These are phyloP conservation scores for Perkinsus marinus DNA, from an alignment of 169 alveolate species.

Conservation along the genomic window DNA sequence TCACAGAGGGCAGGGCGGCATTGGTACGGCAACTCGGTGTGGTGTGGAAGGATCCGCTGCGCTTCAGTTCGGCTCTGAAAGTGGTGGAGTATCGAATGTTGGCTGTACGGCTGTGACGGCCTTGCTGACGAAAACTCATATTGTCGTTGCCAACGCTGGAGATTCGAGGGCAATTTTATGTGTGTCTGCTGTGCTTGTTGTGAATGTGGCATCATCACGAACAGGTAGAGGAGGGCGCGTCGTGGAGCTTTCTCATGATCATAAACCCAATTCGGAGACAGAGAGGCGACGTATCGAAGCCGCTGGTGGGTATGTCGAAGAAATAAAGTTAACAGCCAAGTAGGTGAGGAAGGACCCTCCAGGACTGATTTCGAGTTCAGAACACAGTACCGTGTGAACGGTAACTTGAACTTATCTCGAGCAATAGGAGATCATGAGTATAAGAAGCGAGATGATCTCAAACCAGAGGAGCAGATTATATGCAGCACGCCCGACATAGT, in stretches of 20 bases:
- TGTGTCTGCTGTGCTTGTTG: background rate
- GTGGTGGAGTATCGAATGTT: slow-evolving; percentile 21
- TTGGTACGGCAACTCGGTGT: slow-evolving; percentile 4
- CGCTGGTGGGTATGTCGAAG: slow-evolving; percentile 73
- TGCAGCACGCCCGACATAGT: slow-evolving; percentile 69
- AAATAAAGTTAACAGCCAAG: background rate
- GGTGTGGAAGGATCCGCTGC: slow-evolving; percentile 4
- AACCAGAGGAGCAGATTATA: slow-evolving; percentile 60
- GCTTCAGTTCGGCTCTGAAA: slow-evolving; percentile 23
- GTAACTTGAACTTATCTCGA: slow-evolving; percentile 67
- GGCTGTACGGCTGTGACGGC: slow-evolving; percentile 21
- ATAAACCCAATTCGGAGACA: slow-evolving; percentile 70
- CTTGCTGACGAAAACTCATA: background rate
- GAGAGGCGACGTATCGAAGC: slow-evolving; percentile 60
- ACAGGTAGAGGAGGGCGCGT: slow-evolving; percentile 39
- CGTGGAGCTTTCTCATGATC: slow-evolving; percentile 64
- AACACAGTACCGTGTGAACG: slow-evolving; percentile 57
- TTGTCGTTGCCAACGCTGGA: slow-evolving; percentile 76
- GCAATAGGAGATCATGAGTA: slow-evolving; percentile 77
- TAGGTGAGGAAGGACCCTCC: background rate
- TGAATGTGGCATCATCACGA: background rate
- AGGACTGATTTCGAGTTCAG: background rate
- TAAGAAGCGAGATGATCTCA: slow-evolving; percentile 44
- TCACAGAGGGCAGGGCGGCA: background rate
- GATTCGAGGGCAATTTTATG: slow-evolving; percentile 71